Base-by-base conservation (phyloP, 2,329 filamentous ascomycete genomes). In the Fusarium sp. region DNA sequence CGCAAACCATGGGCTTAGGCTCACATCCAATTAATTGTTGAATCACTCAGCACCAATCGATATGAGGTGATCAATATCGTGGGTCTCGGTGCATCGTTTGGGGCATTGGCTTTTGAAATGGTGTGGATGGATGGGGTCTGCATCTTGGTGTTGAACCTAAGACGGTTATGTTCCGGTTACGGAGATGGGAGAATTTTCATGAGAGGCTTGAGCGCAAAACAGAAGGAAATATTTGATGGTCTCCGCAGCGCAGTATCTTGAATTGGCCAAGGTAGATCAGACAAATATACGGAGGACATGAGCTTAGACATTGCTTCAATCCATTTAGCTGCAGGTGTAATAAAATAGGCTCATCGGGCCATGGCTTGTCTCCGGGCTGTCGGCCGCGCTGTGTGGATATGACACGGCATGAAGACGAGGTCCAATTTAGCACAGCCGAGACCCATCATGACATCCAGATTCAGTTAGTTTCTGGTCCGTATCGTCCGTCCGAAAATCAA, bases 51-150 rank as follows among this genome's bases (percentile, higher is more conserved):
- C 57, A 56, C 74, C 74, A 76, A 76, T 75, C 71, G 60, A 76
- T 69, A 75, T 76, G 74, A 71, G 70, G 74, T 76, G 74, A 76
- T 75, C 61, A 41, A 31, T 46, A 27, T 45, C 66, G 71, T 75
- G 73, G 73, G 69, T 71, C 73, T 33, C 50, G 4, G 17, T 44
- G 52, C 35, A 35, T 33, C 41, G 15, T 44, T 58, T 46, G 44
- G 31, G 38, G 49, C n/a, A 39, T 65, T 75, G 55, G n/a, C 46
- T 27, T 39, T 38, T 29, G 33, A 47, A 33, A 61, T 45, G 62
- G 59, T 62, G 71, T 62, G 63, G 57, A 63, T 73, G 59, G 57
- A 60, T 54, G 61, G 69, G 38, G 68, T 67, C 49, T 47, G n/a
- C 25, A 39, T 53, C 35, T 53, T 42, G 22, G 45, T 62, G 56